phyloP scores from a whole-genome alignment of 208 protist genomes.

The Crithidia sp. region DNA sequence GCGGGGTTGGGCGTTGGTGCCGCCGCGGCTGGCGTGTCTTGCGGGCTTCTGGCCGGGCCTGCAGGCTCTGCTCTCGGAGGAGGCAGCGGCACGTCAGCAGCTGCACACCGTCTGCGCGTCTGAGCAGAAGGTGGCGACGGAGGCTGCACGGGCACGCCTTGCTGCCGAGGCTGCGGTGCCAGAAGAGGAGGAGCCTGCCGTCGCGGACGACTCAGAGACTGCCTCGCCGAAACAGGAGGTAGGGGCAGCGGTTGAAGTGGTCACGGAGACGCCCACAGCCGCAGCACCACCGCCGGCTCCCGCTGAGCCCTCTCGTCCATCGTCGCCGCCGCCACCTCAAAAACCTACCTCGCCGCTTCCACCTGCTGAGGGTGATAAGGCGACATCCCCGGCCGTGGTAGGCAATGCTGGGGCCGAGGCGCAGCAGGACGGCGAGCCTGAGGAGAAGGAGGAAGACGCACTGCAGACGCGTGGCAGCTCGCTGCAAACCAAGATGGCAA shows the following conservation, averaged over 20 bases:
- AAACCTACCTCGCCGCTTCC: not conserved
- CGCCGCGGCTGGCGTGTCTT: slow-evolving; percentile 4
- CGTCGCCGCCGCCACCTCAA: not conserved
- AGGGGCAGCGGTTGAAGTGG: not conserved
- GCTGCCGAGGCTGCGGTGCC: not conserved
- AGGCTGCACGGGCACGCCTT: not conserved
- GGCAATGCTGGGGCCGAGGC: too few relatives aligned
- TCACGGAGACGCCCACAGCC: not conserved
- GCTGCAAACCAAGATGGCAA: too few relatives aligned
- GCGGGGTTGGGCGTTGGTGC: slow-evolving; percentile 26
- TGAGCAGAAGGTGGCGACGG: not conserved
- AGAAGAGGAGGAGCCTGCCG: not conserved
- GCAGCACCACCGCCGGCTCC: not conserved
- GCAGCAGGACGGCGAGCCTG: too few relatives aligned
- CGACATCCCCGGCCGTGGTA: too few relatives aligned
- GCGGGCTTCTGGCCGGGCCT: not conserved
- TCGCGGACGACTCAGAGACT: not conserved
- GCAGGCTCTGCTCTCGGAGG: slow-evolving; percentile 10
- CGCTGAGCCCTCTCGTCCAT: too few relatives aligned
- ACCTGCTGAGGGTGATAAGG: not conserved
- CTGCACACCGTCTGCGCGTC: not conserved
- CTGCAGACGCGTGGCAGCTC: not conserved
- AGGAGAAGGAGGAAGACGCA: not conserved
- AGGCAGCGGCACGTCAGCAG: slow-evolving; percentile 9
- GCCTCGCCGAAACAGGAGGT: not conserved